Evolutionary conservation across 768 basidiomycete genomes (phyloP).

Genomic region (Mycena albidolilacea): DNA sequence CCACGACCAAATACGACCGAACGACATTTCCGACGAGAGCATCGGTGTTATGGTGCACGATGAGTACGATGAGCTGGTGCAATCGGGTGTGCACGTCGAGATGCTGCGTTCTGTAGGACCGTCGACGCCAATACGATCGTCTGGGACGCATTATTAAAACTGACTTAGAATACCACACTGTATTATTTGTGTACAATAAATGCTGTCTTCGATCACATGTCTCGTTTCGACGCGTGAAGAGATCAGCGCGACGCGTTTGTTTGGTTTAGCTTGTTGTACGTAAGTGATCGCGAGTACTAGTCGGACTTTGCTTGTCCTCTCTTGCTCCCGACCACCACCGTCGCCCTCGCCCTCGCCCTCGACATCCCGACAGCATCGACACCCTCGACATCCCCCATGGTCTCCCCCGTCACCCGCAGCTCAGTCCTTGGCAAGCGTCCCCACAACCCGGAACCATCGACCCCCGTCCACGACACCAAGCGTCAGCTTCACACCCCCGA

Average conservation of each 20-base stretch:
- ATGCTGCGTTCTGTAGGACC: constrained; percentile 36
- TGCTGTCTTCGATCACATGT: constrained; percentile 13
- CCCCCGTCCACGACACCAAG: constrained; percentile 50
- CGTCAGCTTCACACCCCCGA: constrained; percentile 71
- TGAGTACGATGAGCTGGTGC: constrained; percentile 35
- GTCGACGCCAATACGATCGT: constrained; percentile 34
- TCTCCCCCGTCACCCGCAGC: constrained; percentile 45
- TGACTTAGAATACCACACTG: neutral
- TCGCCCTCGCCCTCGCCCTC: constrained; percentile 11
- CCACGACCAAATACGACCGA: neutral
- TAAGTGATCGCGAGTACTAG: constrained; percentile 7
- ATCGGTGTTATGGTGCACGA: constrained; percentile 5
- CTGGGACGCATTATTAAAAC: constrained; percentile 7
- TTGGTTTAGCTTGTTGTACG: constrained; percentile 26
- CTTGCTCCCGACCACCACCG: constrained; percentile 35
- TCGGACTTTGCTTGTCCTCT: neutral
- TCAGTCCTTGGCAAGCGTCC: constrained; percentile 52
- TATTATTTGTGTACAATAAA: constrained; percentile 18
- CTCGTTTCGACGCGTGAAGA: neutral
- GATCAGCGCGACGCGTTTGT: constrained; percentile 35
- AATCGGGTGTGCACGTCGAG: constrained; percentile 34
- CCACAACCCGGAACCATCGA: constrained; percentile 44
- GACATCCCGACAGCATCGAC: neutral
- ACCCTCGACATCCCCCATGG: constrained; percentile 33
- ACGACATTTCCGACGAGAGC: neutral